These are phyloP conservation scores for Alternaria panax DNA, from an alignment of 2,329 filamentous ascomycete species.

Conservation along the genomic window DNA sequence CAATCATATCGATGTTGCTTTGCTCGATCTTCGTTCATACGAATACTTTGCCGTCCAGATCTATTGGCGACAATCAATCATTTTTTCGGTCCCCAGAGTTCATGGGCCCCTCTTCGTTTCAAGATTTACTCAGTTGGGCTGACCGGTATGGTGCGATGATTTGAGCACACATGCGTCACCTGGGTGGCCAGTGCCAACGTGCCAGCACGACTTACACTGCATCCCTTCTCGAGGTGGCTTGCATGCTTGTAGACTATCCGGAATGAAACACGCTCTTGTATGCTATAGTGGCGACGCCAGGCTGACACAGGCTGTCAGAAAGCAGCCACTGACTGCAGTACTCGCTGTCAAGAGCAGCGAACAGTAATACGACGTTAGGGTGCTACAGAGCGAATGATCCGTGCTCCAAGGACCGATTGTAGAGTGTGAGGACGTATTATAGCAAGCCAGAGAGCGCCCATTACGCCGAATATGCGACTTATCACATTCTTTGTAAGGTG, in stretches of 20 bases:
- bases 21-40: not conserved
- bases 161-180: slow-evolving; percentile 10
- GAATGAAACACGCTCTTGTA: slow-evolving; percentile 5
- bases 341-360: slow-evolving; percentile 10
- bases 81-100: not conserved
- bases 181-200: slow-evolving; percentile 26
- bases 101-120: not conserved
- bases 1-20: not conserved
- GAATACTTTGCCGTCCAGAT: not conserved
- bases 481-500: slow-evolving; percentile 4
- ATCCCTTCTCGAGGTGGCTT: slow-evolving; percentile 5
- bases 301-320: slow-evolving; percentile 8
- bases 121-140: not conserved
- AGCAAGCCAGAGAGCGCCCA: slow-evolving; percentile 4
- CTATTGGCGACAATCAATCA: not conserved
- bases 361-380: not conserved
- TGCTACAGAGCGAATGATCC: not conserved
- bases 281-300: not conserved
- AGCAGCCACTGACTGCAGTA: slow-evolving; percentile 11
- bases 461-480: not conserved
- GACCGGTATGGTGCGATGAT: not conserved
- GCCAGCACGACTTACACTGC: slow-evolving; percentile 16
- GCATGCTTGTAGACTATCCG: not conserved
- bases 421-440: not conserved
- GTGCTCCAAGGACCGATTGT: not conserved